These are phyloP conservation scores for Gossypioides kirkii DNA, from an alignment of 345 rosid species.

Conservation along the genomic window DNA sequence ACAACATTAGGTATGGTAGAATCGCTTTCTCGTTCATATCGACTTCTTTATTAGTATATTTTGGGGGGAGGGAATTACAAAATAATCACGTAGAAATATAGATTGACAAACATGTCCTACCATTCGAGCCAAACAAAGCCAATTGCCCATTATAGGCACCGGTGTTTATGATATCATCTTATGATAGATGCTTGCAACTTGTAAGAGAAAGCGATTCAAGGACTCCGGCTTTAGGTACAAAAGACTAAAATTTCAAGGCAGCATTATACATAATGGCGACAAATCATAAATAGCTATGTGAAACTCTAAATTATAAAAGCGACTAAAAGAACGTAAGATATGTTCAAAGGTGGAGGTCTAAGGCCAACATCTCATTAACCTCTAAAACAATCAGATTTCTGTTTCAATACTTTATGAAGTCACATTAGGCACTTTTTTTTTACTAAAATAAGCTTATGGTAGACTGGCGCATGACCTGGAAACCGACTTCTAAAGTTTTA, in stretches of 20 bases:
- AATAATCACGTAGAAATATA: not conserved
- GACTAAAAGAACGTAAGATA: not conserved
- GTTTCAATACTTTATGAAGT: not conserved
- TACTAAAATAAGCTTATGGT: not conserved
- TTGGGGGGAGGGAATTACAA: not conserved
- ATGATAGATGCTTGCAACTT: not conserved
- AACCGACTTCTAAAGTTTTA: not conserved
- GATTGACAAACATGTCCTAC: conserved; percentile 2
- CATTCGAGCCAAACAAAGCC: not conserved
- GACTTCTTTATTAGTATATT: conserved; percentile 15
- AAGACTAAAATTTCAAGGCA: not conserved
- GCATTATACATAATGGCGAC: not conserved
- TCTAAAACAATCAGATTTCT: not conserved
- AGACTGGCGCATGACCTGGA: not conserved
- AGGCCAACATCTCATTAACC: not conserved
- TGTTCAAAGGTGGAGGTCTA: not conserved
- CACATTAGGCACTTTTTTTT: not conserved
- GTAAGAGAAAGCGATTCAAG: not conserved
- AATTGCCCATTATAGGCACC: not conserved
- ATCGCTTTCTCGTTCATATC: not conserved
- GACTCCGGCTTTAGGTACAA: too few relatives aligned
- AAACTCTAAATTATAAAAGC: not conserved
- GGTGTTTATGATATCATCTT: not conserved
- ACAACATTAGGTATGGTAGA: too few relatives aligned
- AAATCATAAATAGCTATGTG: not conserved